Base-by-base conservation (phyloP, 73 alveolate genomes). In the Effrenium voratum region DNA sequence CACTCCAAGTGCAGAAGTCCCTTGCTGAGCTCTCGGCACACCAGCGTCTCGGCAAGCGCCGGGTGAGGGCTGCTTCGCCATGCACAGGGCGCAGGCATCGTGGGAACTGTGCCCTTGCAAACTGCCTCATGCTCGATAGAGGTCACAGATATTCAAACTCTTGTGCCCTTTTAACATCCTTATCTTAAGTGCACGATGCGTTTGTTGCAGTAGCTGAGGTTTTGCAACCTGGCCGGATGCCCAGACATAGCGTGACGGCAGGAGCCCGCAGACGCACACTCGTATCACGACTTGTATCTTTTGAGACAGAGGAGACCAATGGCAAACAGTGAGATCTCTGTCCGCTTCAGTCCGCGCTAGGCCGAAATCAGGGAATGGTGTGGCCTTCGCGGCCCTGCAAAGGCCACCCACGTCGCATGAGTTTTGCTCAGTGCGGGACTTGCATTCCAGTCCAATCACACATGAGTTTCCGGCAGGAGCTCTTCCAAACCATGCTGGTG, bases 311-410 rank as follows among this genome's bases (percentile, higher is more conserved):
- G n/a, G n/a, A n/a, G n/a, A n/a, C n/a, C n/a, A n/a, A n/a, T n/a
- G n/a, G n/a, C n/a, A n/a, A n/a, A n/a, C 26, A 52, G 26, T 52
- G 63, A 12, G 63, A 52, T 12, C 26, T 19, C 8, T 19, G 19
- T 8, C 63, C 26, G 26, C 19, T 52, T 52, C 63, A 19, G 76
- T 3, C 24, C n/a, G 8, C 59, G 41, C 47, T 16, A 90, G 96
- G 96, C 96, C 34, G 87, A 90, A n/a, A 90, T 90, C 73, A 50
- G 96, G 26, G 86, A 90, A 15, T 90, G 96, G 96, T 90, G 87
- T 36, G 77, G 82, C 43, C 40, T 30, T 13, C 34, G 32, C 36
- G 96, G 96, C 16, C 55, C 87, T 2, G 77, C 59, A 43, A 66
- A 50, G 76, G 76, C 34, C 38, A 19, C 10, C 38, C 38, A 8